Conservation (phyloP, 495 filamentous ascomycete species). For the Friedmanniomyces endolithicus region DNA sequence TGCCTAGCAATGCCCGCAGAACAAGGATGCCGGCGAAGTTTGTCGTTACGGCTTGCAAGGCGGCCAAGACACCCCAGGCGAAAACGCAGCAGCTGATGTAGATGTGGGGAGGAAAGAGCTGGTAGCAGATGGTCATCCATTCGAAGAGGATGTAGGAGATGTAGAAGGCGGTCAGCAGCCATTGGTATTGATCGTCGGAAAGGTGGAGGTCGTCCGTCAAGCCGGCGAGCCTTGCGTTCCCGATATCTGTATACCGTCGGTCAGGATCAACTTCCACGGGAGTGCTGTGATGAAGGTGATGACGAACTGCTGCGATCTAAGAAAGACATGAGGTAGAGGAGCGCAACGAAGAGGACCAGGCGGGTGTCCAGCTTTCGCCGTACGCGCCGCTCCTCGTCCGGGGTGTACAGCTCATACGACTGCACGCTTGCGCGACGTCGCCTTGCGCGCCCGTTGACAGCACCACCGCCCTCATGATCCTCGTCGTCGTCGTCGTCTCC, state of each 20-base stretch:
- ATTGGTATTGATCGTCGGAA: slow-evolving; percentile 47
- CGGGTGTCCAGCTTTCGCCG: slow-evolving; percentile 60
- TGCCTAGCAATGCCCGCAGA: slow-evolving; percentile 37
- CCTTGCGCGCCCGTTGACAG: slow-evolving; percentile 10
- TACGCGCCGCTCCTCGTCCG: slow-evolving; percentile 60
- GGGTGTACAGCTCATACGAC: slow-evolving; percentile 54
- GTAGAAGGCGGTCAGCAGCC: slow-evolving; percentile 55
- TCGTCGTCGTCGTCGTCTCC: slow-evolving; percentile 13
- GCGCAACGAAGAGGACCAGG: slow-evolving; percentile 66
- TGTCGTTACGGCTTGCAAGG: slow-evolving; percentile 54
- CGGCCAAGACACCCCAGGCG: slow-evolving; percentile 51
- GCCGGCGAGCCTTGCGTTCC: slow-evolving; percentile 55
- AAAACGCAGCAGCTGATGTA: slow-evolving; percentile 44
- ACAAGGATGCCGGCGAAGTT: slow-evolving; percentile 36
- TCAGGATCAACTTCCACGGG: not conserved
- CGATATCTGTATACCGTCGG: slow-evolving; percentile 10
- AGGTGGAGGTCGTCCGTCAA: slow-evolving; percentile 52
- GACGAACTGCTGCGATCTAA: slow-evolving; percentile 42
- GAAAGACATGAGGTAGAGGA: slow-evolving; percentile 73
- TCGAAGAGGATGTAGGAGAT: slow-evolving; percentile 66
- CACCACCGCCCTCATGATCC: not conserved
- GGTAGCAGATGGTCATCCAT: slow-evolving; percentile 54
- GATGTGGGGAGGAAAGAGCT: slow-evolving; percentile 37
- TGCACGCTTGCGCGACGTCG: slow-evolving; percentile 26
- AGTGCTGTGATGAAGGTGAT: not conserved